A percentile compares a stretch with the other conserved stretches of the same genome.
phyloP scores from a whole-genome alignment of 768 basidiomycete species.

The Mycena olivaceomarginata region DNA sequence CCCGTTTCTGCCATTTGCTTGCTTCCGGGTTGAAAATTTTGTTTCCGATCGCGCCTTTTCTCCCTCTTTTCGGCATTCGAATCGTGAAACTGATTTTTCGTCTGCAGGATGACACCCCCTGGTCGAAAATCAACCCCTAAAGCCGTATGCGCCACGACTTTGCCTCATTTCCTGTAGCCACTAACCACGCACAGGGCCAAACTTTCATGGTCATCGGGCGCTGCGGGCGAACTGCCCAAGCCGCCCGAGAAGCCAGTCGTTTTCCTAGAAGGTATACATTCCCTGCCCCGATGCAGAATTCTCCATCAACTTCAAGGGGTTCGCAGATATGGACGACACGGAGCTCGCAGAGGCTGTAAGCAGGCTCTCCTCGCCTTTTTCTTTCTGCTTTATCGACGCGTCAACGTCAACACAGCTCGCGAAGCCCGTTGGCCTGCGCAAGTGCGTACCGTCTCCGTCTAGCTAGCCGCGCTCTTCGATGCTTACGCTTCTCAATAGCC shows the following conservation, averaged over 20 bases:
- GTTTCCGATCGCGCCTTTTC: background rate
- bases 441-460: constrained; percentile 63
- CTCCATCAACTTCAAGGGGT: background rate
- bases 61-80: background rate
- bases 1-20: constrained; percentile 6
- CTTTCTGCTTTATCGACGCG: constrained; percentile 31
- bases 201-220: constrained; percentile 96
- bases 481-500: constrained; percentile 54
- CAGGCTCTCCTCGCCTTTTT: constrained; percentile 47
- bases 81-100: constrained; percentile 19
- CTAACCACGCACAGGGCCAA: constrained; percentile 76
- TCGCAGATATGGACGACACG: constrained; percentile 88
- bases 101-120: constrained; percentile 89
- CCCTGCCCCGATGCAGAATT: background rate
- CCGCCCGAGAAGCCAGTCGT: constrained; percentile 86
- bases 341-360: constrained; percentile 88
- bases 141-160: constrained; percentile 68
- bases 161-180: background rate
- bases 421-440: constrained; percentile 88
- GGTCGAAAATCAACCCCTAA: constrained; percentile 92
- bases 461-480: background rate
- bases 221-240: constrained; percentile 94
- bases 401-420: constrained; percentile 69
- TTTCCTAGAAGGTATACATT: constrained; percentile 85
- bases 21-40: background rate